Percentiles rank a stretch among this genome's conserved stretches.
phyloP scores from a whole-genome alignment of 1,284 basidiomycete genomes.

The Rhodofomes roseus region DNA sequence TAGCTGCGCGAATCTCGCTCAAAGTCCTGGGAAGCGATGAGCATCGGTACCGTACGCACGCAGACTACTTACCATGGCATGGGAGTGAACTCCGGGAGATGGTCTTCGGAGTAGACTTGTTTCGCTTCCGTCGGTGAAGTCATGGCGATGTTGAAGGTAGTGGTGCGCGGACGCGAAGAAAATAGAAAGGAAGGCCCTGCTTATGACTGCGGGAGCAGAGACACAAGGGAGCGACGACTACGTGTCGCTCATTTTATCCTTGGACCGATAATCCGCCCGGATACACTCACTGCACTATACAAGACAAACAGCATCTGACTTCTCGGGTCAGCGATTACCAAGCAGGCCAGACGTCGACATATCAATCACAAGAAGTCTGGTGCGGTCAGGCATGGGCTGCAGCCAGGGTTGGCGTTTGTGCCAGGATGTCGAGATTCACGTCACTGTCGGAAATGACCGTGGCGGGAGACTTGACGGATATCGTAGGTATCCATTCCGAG shows the following conservation, averaged over 20 bases:
- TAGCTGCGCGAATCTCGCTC: conserved; percentile 49
- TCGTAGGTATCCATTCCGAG: not conserved
- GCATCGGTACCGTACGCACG: not conserved
- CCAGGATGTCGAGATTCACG: not conserved
- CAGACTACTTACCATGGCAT: conserved; percentile 34
- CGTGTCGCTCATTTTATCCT: conserved; percentile 1
- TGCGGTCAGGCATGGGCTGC: not conserved
- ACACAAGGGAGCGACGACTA: not conserved
- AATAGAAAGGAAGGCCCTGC: not conserved
- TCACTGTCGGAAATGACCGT: conserved; percentile 1
- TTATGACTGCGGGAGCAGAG: not conserved
- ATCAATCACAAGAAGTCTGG: not conserved
- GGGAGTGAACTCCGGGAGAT: conserved; percentile 40
- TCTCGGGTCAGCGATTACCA: not conserved
- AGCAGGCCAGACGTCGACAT: not conserved
- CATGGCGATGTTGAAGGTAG: not conserved
- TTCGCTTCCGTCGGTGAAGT: not conserved
- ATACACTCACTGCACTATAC: not conserved
- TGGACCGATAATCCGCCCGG: not conserved
- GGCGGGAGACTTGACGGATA: not conserved
- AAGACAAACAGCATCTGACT: not conserved
- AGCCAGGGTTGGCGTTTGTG: not conserved
- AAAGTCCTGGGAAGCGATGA: conserved; percentile 29
- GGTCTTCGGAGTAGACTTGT: conserved; percentile 27
- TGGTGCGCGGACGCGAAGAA: not conserved